Percentiles rank a stretch among this genome's conserved stretches.
phyloP scores from a whole-genome alignment of 106 monocot species.

The Phalaenopsis equestris region DNA sequence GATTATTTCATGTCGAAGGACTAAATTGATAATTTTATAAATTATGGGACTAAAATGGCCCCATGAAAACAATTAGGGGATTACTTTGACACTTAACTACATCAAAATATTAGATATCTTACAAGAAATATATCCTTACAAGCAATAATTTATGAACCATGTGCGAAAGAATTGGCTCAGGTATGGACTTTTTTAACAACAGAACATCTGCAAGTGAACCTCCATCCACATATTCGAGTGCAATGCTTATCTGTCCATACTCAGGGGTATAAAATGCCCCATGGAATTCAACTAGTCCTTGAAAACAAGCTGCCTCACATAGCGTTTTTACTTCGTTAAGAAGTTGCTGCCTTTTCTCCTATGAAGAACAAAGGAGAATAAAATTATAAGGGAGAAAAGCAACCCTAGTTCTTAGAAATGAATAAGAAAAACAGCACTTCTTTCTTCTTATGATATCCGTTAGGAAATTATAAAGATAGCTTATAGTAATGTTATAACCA shows the following conservation, averaged over 20 bases:
- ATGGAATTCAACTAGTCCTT: constrained; percentile 89
- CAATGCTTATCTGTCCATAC: constrained; percentile 94
- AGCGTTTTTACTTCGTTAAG: constrained; percentile 90
- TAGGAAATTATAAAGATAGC: neutral
- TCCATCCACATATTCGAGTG: constrained; percentile 96
- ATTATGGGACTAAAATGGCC: too few species aligned
- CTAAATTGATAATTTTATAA: too few species aligned
- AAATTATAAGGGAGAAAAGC: neutral
- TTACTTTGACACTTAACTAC: too few species aligned
- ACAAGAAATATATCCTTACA: constrained; percentile 36
- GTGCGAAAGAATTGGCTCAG: constrained; percentile 70
- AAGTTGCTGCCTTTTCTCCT: constrained; percentile 96
- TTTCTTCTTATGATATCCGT: neutral
- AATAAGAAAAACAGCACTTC: neutral
- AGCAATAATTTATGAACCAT: constrained; percentile 62
- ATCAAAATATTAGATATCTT: constrained; percentile 6
- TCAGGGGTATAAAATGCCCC: constrained; percentile 95
- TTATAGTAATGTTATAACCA: neutral
- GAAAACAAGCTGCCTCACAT: constrained; percentile 79
- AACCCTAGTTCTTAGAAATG: neutral
- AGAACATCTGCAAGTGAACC: constrained; percentile 94
- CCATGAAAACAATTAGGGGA: too few species aligned
- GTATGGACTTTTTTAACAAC: constrained; percentile 48
- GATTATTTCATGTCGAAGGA: too few species aligned
- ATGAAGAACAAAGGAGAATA: constrained; percentile 7